Percentiles rank a stretch among this genome's conserved stretches.
Evolutionary conservation across 805 yeast genomes (phyloP).

Genomic region (Kodamaea leandrae): DNA sequence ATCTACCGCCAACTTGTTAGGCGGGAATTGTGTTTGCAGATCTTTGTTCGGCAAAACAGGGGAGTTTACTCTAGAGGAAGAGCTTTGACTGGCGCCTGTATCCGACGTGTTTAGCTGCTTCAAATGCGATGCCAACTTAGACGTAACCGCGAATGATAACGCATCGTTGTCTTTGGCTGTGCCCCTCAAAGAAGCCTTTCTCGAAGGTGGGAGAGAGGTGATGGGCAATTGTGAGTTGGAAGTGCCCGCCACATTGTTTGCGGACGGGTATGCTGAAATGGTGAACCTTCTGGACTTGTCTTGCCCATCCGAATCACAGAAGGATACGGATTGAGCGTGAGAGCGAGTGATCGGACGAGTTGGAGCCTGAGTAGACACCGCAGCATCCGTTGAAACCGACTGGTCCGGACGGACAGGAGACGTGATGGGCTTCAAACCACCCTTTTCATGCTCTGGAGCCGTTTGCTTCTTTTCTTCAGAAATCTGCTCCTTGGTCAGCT

Average conservation of each 20-base stretch:
- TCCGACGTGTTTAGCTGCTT: constrained; percentile 6
- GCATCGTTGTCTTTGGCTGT: constrained; percentile 10
- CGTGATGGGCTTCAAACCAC: constrained; percentile 35
- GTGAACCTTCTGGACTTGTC: constrained; percentile 42
- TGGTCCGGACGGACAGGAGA: neutral
- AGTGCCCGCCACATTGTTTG: constrained; percentile 21
- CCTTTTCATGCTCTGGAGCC: constrained; percentile 35
- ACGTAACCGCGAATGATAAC: constrained; percentile 11
- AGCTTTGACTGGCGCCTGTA: neutral
- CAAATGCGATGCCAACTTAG: constrained; percentile 9
- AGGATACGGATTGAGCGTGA: constrained; percentile 28
- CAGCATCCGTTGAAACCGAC: neutral
- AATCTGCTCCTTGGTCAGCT: no score
- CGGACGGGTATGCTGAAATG: constrained; percentile 43
- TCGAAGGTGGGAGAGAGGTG: constrained; percentile 10
- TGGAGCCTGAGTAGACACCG: neutral
- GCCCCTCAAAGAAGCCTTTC: constrained; percentile 14
- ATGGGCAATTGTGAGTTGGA: neutral
- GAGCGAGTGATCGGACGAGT: neutral
- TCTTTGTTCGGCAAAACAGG: constrained; percentile 1
- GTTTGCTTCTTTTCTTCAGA: constrained; percentile 2
- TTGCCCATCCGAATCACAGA: constrained; percentile 23
- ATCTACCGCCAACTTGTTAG: constrained; percentile 3
- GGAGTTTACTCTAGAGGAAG: constrained; percentile 2
- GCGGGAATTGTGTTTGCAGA: neutral